These are phyloP conservation scores for Fusarium incarnatum DNA, from an alignment of 2,329 filamentous ascomycete genomes.

Conservation along the genomic window DNA sequence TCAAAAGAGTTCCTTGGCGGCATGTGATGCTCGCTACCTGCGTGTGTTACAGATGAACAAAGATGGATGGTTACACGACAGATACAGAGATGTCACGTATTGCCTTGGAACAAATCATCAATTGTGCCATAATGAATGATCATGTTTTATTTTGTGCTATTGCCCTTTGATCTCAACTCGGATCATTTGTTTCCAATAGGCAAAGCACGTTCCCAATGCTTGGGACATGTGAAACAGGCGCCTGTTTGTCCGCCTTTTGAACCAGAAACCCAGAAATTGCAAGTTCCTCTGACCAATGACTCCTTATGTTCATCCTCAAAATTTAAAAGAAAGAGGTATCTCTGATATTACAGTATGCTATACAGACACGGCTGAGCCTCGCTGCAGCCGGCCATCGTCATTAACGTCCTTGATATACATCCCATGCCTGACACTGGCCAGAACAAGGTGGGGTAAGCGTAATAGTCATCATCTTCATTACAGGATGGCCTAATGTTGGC, in stretches of 20 bases:
- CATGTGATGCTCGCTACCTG: slow-evolving; percentile 30
- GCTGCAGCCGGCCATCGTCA: slow-evolving; percentile 34
- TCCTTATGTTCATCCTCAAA: slow-evolving; percentile 41
- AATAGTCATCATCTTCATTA: slow-evolving; percentile 10
- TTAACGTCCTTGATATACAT: slow-evolving; percentile 18
- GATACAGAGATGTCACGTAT: background rate
- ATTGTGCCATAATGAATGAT: slow-evolving; percentile 32
- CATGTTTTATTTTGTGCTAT: slow-evolving; percentile 42
- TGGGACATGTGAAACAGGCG: slow-evolving; percentile 17
- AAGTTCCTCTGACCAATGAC: slow-evolving; percentile 39
- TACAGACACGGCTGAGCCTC: slow-evolving; percentile 47
- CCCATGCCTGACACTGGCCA: background rate
- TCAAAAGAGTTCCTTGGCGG: background rate
- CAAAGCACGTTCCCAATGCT: slow-evolving; percentile 21
- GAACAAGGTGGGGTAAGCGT: background rate
- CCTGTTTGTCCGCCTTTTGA: slow-evolving; percentile 23
- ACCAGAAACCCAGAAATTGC: slow-evolving; percentile 30
- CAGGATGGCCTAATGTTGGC: slow-evolving; percentile 77
- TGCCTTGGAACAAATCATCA: slow-evolving; percentile 24
- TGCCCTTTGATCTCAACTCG: slow-evolving; percentile 20
- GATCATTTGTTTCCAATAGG: slow-evolving; percentile 17
- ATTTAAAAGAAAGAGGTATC: slow-evolving; percentile 50
- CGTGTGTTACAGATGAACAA: background rate
- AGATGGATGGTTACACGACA: background rate
- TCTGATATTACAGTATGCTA: slow-evolving; percentile 50